phyloP scores from a whole-genome alignment of 768 basidiomycete genomes.

The Collybiopsis confluens region DNA sequence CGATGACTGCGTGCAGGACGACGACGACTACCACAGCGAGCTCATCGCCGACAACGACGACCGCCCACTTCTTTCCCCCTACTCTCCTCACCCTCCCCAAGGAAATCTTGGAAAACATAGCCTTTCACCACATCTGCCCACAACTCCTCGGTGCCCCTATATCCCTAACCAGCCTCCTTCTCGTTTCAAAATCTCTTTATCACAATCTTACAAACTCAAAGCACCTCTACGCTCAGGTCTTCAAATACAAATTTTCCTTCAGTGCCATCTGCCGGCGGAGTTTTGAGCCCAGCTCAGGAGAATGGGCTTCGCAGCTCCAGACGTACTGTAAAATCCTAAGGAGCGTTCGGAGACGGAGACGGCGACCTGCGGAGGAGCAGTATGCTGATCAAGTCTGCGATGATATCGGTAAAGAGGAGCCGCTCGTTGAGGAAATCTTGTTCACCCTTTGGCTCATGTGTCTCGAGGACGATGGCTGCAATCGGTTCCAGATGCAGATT shows the following conservation, averaged over 20 bases:
- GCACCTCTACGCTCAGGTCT: conserved; percentile 51
- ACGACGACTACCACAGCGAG: too few relatives aligned
- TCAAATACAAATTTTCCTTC: conserved; percentile 51
- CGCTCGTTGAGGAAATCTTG: conserved; percentile 27
- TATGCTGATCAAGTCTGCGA: conserved; percentile 9
- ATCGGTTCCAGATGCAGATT: conserved; percentile 49
- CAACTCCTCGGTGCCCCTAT: conserved; percentile 42
- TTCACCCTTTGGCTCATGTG: conserved; percentile 52
- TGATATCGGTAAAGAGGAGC: conserved; percentile 23
- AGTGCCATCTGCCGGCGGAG: conserved; percentile 47
- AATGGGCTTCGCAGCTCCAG: conserved; percentile 32
- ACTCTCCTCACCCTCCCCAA: conserved; percentile 36
- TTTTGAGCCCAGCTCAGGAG: conserved; percentile 29
- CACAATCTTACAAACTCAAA: conserved; percentile 26
- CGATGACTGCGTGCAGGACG: too few relatives aligned
- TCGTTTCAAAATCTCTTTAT: conserved; percentile 37
- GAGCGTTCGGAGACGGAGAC: conserved; percentile 29
- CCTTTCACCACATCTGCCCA: conserved; percentile 38
- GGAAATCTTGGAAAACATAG: conserved; percentile 46
- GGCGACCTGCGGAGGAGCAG: conserved; percentile 20
- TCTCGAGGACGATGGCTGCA: conserved; percentile 66
- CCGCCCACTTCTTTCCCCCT: too few relatives aligned
- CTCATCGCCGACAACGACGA: too few relatives aligned
- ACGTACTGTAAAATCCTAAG: conserved; percentile 35
- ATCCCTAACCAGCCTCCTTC: conserved; percentile 44